Evolutionary conservation across 345 rosid species (phyloP), one percentile per base, ranked within the genome.

Genomic region (Cochlearia excelsa): DNA sequence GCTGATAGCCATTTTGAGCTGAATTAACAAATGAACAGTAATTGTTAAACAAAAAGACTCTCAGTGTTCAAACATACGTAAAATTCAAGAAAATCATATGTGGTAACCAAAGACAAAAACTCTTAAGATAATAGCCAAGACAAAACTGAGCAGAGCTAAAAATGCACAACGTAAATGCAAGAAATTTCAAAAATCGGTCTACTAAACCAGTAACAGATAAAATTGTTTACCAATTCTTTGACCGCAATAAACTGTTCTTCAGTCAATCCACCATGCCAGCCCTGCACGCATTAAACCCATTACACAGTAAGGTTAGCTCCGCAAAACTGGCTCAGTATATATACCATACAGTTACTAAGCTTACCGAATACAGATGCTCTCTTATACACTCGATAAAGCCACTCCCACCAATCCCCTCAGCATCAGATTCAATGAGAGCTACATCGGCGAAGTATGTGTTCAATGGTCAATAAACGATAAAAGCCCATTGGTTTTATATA

Each of bases 351-450:
- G 66, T 60, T 53, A 63, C 51, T 47, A 54, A 9, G 59, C 84
- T 39, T 81, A 90, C 99, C 26, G 92, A 80, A 75, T 87, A 80
- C 65, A 90, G 82, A 78, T 94, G 97, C 82, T 94, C 99, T 63
- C 97, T 79, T 72, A 90, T 90, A 77, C 99, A 94, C 76, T 90
- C 97, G 43, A 90, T 82, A 79, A 90, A 94, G 39, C 99, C 96
- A 73, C 99, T 90, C 59, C 97, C 99, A 80, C 99, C 99, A 79
- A 94, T 94, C 31, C 99, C 99, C 82, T 94, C 99, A 7, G 97
- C 96, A 51, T 94, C 99, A 68, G 97, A 94, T 81, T 94, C 99
- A 23, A 94, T 94, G 77, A 94, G 78, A 38, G 99, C 99, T 94
- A 87, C 77, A 75, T 75, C 48, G 63, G 26, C 54, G 70, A 57